These are phyloP conservation scores for Fraxinus quadrangulata DNA, from an alignment of 257 asterid species.

Conservation along the genomic window DNA sequence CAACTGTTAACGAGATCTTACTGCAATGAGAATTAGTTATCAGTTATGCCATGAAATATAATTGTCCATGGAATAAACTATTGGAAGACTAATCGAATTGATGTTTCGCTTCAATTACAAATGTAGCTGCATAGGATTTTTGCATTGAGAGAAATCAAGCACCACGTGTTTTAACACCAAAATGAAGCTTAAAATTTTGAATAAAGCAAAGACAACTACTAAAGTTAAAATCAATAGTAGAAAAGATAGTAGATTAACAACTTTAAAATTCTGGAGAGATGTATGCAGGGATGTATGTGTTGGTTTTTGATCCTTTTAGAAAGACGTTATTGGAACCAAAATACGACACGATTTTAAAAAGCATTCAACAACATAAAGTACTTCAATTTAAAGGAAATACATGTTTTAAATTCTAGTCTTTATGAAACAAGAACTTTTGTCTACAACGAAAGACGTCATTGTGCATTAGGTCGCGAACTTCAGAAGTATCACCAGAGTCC, in stretches of 20 bases:
- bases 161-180: constrained; percentile 1
- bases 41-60: constrained; percentile 12
- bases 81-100: constrained; percentile 20
- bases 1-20: constrained; percentile 36
- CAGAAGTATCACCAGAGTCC: constrained; percentile 98
- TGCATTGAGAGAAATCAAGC: constrained; percentile 8
- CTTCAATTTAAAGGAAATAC: constrained; percentile 47
- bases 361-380: constrained; percentile 40
- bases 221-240: constrained; percentile 24
- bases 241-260: constrained; percentile 30
- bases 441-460: constrained; percentile 81
- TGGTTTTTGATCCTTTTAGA: constrained; percentile 47
- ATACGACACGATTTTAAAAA: constrained; percentile 59
- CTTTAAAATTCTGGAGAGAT: constrained; percentile 35
- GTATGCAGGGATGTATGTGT: constrained; percentile 24
- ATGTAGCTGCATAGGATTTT: background rate
- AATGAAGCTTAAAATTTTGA: constrained; percentile 19
- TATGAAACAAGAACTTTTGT: constrained; percentile 61
- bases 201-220: constrained; percentile 20
- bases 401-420: constrained; percentile 61
- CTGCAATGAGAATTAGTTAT: constrained; percentile 38
- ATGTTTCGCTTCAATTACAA: constrained; percentile 17
- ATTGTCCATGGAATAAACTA: constrained; percentile 12
- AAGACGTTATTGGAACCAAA: constrained; percentile 39
- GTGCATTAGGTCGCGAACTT: constrained; percentile 82